A percentile compares a stretch with the other conserved stretches of the same genome.
phyloP scores from a whole-genome alignment of 176 grass and related monocot species.

The Microstegium vimineum region DNA sequence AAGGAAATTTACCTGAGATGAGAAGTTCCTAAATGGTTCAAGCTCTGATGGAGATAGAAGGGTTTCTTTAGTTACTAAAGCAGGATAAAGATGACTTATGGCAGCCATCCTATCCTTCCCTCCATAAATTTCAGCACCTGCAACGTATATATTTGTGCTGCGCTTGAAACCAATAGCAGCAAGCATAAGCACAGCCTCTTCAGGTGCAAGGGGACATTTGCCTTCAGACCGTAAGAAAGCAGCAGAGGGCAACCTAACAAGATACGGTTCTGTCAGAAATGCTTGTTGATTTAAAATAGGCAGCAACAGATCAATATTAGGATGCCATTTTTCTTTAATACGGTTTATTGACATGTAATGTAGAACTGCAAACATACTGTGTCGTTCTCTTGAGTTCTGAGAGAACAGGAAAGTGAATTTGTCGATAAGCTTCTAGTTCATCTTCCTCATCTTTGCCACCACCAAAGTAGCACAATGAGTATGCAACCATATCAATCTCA shows the following conservation, averaged over 20 bases:
- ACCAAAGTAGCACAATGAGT: slow-evolving; percentile 98
- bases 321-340: background rate
- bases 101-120: slow-evolving; percentile 84
- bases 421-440: slow-evolving; percentile 76
- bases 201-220: slow-evolving; percentile 91
- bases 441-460: slow-evolving; percentile 94
- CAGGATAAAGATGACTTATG: slow-evolving; percentile 82
- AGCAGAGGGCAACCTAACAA: slow-evolving; percentile 80
- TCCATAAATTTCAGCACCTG: slow-evolving; percentile 94
- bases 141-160: slow-evolving; percentile 78
- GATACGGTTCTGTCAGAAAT: slow-evolving; percentile 11
- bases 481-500: slow-evolving; percentile 98
- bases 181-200: slow-evolving; percentile 97
- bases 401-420: slow-evolving; percentile 88
- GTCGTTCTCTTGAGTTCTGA: slow-evolving; percentile 71
- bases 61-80: slow-evolving; percentile 88
- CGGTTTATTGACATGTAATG: slow-evolving; percentile 3
- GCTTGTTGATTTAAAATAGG: background rate
- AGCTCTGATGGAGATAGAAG: slow-evolving; percentile 77
- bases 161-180: slow-evolving; percentile 91
- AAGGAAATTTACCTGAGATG: slow-evolving; percentile 72
- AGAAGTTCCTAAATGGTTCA: slow-evolving; percentile 83
- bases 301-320: slow-evolving; percentile 14
- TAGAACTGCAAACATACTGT: slow-evolving; percentile 58
- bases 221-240: slow-evolving; percentile 81